Evolutionary conservation across 2,329 filamentous ascomycete species (phyloP).

Genomic region (Spiromastix sp.): DNA sequence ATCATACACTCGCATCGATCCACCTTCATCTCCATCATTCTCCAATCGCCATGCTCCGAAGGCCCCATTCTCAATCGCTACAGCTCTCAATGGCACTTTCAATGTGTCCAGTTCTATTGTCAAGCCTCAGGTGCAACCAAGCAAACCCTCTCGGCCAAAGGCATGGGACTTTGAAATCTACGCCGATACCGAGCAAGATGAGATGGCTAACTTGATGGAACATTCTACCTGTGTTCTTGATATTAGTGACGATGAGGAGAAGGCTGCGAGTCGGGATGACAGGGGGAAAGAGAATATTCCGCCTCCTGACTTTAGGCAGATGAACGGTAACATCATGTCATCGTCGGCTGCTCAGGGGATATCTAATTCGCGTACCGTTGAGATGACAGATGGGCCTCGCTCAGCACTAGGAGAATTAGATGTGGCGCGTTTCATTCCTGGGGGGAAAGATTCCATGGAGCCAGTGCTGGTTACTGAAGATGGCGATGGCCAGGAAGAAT

Average conservation of each 20-base stretch:
- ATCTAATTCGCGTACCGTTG: slow-evolving; percentile 31
- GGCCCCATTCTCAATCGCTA: slow-evolving; percentile 73
- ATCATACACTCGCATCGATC: slow-evolving; percentile 58
- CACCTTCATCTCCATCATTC: slow-evolving; percentile 46
- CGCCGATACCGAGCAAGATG: slow-evolving; percentile 81
- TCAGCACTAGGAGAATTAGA: slow-evolving; percentile 58
- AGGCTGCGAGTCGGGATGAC: slow-evolving; percentile 45
- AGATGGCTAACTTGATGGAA: slow-evolving; percentile 86
- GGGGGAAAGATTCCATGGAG: slow-evolving; percentile 37
- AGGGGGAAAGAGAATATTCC: slow-evolving; percentile 90
- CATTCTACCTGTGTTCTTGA: slow-evolving; percentile 81
- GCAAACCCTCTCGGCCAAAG: slow-evolving; percentile 47
- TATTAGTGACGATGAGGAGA: slow-evolving; percentile 74
- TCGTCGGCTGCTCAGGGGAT: slow-evolving; percentile 15
- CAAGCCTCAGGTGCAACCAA: slow-evolving; percentile 28
- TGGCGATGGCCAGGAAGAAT: background rate
- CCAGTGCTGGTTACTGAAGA: background rate
- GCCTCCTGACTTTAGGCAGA: slow-evolving; percentile 38
- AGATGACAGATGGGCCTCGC: slow-evolving; percentile 55
- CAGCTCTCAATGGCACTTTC: slow-evolving; percentile 64
- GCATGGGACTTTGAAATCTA: slow-evolving; percentile 89
- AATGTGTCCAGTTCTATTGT: slow-evolving; percentile 32
- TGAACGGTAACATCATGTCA: slow-evolving; percentile 53
- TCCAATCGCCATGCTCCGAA: slow-evolving; percentile 36
- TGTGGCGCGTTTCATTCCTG: slow-evolving; percentile 56